These are phyloP conservation scores for Catunica adiposa DNA, from an alignment of 2,329 filamentous ascomycete genomes.

Conservation along the genomic window DNA sequence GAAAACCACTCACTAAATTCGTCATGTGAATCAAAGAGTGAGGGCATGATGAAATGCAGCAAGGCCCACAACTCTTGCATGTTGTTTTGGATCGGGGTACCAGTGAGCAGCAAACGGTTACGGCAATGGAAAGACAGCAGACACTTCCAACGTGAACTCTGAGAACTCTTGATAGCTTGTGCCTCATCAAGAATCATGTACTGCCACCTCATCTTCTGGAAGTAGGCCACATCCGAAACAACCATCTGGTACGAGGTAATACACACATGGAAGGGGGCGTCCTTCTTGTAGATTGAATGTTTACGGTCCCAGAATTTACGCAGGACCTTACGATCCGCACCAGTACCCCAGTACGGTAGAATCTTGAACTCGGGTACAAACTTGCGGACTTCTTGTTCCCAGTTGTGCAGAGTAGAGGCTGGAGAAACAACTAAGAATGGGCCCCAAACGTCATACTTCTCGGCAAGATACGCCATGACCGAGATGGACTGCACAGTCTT, in stretches of 20 bases:
- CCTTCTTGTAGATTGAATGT: slow-evolving; percentile 84
- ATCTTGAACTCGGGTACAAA: slow-evolving; percentile 94
- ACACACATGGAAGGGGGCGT: slow-evolving; percentile 87
- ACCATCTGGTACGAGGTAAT: slow-evolving; percentile 96
- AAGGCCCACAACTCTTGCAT: slow-evolving; percentile 99
- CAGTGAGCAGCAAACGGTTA: slow-evolving; percentile 81
- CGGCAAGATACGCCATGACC: slow-evolving; percentile 95
- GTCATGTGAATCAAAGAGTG: slow-evolving; percentile 83
- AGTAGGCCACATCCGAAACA: slow-evolving; percentile 88
- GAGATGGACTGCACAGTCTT: slow-evolving; percentile 99
- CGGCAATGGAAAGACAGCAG: slow-evolving; percentile 86
- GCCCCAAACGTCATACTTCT: slow-evolving; percentile 96
- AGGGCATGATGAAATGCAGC: slow-evolving; percentile 99
- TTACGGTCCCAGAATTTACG: slow-evolving; percentile 99
- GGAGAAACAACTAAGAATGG: slow-evolving; percentile 94
- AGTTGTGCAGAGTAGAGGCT: slow-evolving; percentile 93
- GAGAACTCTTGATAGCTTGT: slow-evolving; percentile 95
- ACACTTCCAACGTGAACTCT: slow-evolving; percentile 93
- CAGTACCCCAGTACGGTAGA: slow-evolving; percentile 91
- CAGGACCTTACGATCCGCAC: slow-evolving; percentile 83
- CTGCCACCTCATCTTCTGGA: slow-evolving; percentile 98
- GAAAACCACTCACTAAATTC: slow-evolving; percentile 92
- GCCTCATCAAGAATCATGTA: slow-evolving; percentile 99
- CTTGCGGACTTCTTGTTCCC: slow-evolving; percentile 93
- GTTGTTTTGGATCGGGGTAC: slow-evolving; percentile 98